Evolutionary conservation across 441 rosid genomes (phyloP).

Genomic region (Adansonia rubrostipa): DNA sequence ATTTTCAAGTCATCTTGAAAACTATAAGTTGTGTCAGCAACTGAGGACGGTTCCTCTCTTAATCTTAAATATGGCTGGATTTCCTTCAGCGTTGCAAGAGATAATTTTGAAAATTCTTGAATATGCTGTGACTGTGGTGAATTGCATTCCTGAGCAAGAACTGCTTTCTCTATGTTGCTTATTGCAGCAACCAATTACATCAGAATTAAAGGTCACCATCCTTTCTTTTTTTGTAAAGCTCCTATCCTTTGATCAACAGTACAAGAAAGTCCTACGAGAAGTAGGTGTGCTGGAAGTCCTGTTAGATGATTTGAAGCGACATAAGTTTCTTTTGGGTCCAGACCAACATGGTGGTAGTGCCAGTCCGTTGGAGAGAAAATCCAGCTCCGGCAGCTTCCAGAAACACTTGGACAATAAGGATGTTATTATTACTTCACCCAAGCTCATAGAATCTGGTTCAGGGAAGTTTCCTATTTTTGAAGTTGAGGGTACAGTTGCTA

Average conservation of each 20-base stretch:
- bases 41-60: slow-evolving; percentile 95
- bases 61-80: slow-evolving; percentile 95
- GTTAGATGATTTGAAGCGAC: slow-evolving; percentile 96
- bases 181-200: slow-evolving; percentile 92
- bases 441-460: slow-evolving; percentile 80
- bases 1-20: slow-evolving; percentile 98
- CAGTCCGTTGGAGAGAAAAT: slow-evolving; percentile 63
- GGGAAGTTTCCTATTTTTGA: slow-evolving; percentile 87
- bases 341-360: slow-evolving; percentile 54
- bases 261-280: slow-evolving; percentile 97
- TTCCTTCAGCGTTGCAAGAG: slow-evolving; percentile 92
- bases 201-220: slow-evolving; percentile 90
- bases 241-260: slow-evolving; percentile 97
- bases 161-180: slow-evolving; percentile 97
- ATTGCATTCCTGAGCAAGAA: slow-evolving; percentile 99
- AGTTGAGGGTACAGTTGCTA: slow-evolving; percentile 75
- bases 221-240: slow-evolving; percentile 97
- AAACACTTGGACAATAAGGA: slow-evolving; percentile 84
- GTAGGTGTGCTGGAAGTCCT: slow-evolving; percentile 98
- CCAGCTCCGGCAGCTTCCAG: slow-evolving; percentile 86
- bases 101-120: slow-evolving; percentile 98
- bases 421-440: slow-evolving; percentile 91
- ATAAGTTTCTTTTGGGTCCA: slow-evolving; percentile 85
- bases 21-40: slow-evolving; percentile 92
- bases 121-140: slow-evolving; percentile 99